phyloP scores from a whole-genome alignment of 495 filamentous ascomycete genomes.

The Polyplosphaeria fusca region DNA sequence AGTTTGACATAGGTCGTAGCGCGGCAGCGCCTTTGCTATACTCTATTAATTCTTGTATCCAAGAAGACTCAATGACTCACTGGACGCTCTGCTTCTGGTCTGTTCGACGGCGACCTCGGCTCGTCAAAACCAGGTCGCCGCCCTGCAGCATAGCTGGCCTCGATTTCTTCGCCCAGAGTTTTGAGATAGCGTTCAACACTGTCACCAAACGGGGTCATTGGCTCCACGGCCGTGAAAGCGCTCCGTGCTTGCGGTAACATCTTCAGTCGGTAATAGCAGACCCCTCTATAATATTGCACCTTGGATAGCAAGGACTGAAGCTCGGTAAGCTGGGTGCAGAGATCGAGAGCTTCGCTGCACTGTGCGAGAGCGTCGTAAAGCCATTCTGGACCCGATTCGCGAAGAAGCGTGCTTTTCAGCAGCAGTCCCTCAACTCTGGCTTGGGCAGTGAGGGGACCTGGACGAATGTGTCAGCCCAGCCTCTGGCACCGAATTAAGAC shows the following conservation, averaged over 20 bases:
- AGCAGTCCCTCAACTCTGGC: slow-evolving; percentile 13
- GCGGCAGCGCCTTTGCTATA: too few relatives aligned
- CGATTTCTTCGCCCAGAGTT: slow-evolving; percentile 2
- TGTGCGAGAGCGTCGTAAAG: slow-evolving; percentile 12
- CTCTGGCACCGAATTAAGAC: too few relatives aligned
- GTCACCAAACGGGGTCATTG: neutral
- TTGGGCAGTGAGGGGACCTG: neutral
- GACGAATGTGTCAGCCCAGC: too few relatives aligned
- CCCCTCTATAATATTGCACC: slow-evolving; percentile 14
- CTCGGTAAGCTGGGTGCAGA: slow-evolving; percentile 3
- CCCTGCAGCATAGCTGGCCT: neutral
- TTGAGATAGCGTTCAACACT: neutral
- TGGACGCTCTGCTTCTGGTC: neutral
- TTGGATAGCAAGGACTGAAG: slow-evolving; percentile 5
- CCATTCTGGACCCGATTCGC: slow-evolving; percentile 2
- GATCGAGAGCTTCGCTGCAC: slow-evolving; percentile 13
- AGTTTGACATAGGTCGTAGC: too few relatives aligned
- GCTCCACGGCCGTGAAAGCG: slow-evolving; percentile 6
- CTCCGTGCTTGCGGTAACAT: slow-evolving; percentile 4
- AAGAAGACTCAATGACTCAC: too few relatives aligned
- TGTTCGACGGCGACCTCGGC: neutral
- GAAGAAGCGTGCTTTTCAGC: slow-evolving; percentile 9
- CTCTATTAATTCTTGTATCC: too few relatives aligned
- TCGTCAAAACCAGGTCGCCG: slow-evolving; percentile 15
- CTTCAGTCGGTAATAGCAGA: slow-evolving; percentile 16